phyloP scores from a whole-genome alignment of 441 rosid genomes.

The Macaranga tanarius region DNA sequence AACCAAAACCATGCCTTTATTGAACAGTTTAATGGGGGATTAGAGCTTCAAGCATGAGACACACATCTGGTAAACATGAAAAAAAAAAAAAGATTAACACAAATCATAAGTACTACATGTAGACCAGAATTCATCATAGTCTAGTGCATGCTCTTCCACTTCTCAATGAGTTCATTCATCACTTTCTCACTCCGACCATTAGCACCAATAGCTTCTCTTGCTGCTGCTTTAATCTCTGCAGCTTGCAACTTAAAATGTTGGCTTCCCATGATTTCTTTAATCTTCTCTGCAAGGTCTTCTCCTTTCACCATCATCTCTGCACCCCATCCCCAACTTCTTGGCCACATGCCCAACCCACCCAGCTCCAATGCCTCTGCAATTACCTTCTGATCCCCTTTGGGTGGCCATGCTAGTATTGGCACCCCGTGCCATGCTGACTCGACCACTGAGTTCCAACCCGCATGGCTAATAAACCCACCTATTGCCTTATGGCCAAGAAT shows the following conservation, averaged over 20 bases:
- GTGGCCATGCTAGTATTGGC: slow-evolving; percentile 35
- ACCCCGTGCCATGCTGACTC: slow-evolving; percentile 39
- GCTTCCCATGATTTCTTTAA: slow-evolving; percentile 25
- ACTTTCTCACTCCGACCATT: slow-evolving; percentile 13
- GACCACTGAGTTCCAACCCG: slow-evolving; percentile 46
- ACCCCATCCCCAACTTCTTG: slow-evolving; percentile 32
- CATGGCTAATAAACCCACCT: slow-evolving; percentile 39
- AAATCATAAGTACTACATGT: neutral
- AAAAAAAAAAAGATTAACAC: too few species aligned
- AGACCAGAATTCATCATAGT: too few species aligned
- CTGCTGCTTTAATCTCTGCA: slow-evolving; percentile 20
- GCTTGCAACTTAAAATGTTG: slow-evolving; percentile 25
- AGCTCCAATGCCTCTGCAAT: slow-evolving; percentile 35
- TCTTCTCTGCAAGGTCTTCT: slow-evolving; percentile 25
- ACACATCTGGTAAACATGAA: too few species aligned
- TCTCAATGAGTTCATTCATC: slow-evolving; percentile 9
- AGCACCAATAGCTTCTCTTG: slow-evolving; percentile 18
- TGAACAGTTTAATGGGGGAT: too few species aligned
- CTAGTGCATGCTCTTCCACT: neutral
- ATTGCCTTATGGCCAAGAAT: slow-evolving; percentile 30
- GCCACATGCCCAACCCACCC: slow-evolving; percentile 33
- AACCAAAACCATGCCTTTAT: too few species aligned
- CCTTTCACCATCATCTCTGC: slow-evolving; percentile 25
- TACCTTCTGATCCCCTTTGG: slow-evolving; percentile 34
- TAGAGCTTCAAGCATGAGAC: too few species aligned